These are phyloP conservation scores for Skeletonema tropicum DNA, from an alignment of 108 stramenopile species.

Conservation along the genomic window DNA sequence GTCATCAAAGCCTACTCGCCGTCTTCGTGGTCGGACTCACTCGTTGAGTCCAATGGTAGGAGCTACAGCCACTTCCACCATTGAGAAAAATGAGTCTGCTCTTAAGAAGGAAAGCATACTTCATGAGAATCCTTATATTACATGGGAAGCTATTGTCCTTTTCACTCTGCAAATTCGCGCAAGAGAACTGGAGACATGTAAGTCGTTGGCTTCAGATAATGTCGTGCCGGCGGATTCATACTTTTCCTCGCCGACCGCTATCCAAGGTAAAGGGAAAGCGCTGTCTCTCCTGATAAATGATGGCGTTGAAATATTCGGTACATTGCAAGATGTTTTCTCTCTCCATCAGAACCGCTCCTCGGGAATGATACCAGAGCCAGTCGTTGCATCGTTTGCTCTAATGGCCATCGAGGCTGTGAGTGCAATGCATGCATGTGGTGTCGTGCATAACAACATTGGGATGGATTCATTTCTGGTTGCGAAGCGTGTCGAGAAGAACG, in stretches of 20 bases:
- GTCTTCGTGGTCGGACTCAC: constrained; percentile 37
- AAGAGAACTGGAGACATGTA: neutral
- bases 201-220: constrained; percentile 5
- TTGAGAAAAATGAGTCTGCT: neutral
- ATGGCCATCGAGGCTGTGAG: constrained; percentile 42
- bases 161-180: constrained; percentile 29
- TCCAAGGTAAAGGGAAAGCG: neutral
- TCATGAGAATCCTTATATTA: constrained; percentile 23
- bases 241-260: constrained; percentile 33
- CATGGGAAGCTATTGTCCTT: constrained; percentile 39
- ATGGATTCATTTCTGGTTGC: constrained; percentile 45
- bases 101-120: neutral
- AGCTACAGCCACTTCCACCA: constrained; percentile 11
- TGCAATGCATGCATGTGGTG: constrained; percentile 44
- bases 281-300: constrained; percentile 12
- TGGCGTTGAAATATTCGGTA: constrained; percentile 31
- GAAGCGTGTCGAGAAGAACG: neutral
- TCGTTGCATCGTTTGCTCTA: constrained; percentile 28
- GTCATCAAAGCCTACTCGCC: constrained; percentile 15
- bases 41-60: constrained; percentile 38
- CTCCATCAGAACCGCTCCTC: constrained; percentile 37
- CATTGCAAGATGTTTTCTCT: constrained; percentile 47
- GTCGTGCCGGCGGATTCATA: neutral
- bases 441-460: constrained; percentile 43
- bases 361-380: constrained; percentile 46